A percentile compares a stretch with the other conserved stretches of the same genome.
phyloP scores from a whole-genome alignment of 805 yeast genomes.

The Jamesozyma spencerorum region DNA sequence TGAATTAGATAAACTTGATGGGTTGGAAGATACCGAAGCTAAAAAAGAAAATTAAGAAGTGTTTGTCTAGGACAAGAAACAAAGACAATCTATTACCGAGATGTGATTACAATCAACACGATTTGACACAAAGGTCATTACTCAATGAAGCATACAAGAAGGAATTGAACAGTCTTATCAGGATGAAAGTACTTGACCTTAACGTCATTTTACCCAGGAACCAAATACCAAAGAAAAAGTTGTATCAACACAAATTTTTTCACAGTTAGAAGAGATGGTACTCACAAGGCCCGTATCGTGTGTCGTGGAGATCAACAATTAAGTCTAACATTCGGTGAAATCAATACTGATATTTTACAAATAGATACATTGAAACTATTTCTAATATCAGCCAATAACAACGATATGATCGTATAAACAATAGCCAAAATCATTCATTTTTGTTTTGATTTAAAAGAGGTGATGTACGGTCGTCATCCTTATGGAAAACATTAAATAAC shows the following conservation, averaged over 20 bases:
- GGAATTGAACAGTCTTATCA: neutral
- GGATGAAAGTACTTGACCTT: neutral
- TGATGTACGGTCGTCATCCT: slow-evolving; percentile 1
- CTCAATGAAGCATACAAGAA: neutral
- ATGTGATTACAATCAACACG: neutral
- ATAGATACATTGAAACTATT: neutral
- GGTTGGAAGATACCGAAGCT: too few relatives aligned
- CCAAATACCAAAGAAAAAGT: neutral
- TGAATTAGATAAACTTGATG: too few relatives aligned
- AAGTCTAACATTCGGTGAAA: neutral
- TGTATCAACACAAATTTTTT: neutral
- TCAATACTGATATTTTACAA: neutral
- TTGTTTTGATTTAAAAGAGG: slow-evolving; percentile 1
- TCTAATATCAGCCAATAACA: neutral
- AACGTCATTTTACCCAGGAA: neutral
- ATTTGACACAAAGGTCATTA: neutral
- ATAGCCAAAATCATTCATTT: neutral
- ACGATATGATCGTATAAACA: neutral
- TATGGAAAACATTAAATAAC: neutral
- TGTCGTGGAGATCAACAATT: neutral
- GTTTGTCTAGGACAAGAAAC: too few relatives aligned
- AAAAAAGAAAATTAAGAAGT: too few relatives aligned
- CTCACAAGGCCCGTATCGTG: neutral
- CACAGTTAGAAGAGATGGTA: neutral
- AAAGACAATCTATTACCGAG: neutral